Percentiles rank a stretch among this genome's conserved stretches.
Conservation (phyloP, 1,284 basidiomycete species). For the Sanguinoderma infundibulare region DNA sequence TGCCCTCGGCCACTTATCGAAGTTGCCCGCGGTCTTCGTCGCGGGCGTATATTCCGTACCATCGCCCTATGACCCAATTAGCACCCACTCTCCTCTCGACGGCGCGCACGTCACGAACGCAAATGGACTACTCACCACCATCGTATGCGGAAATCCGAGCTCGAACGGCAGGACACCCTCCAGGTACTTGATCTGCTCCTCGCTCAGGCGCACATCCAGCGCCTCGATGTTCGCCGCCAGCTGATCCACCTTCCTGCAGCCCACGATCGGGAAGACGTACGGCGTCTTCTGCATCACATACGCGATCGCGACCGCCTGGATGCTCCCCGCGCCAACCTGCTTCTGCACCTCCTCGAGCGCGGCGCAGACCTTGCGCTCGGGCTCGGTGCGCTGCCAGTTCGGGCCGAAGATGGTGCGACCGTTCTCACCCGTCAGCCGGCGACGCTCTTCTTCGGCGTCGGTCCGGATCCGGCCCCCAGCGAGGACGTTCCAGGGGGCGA, state of each 20-base stretch:
- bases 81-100: neutral
- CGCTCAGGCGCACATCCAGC: slow-evolving; percentile 45
- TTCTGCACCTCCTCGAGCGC: slow-evolving; percentile 52
- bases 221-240: slow-evolving; percentile 52
- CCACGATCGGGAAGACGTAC: slow-evolving; percentile 49
- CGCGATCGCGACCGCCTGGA: slow-evolving; percentile 47
- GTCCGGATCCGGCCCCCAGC: slow-evolving; percentile 51
- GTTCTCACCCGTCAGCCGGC: slow-evolving; percentile 48
- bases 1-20: slow-evolving; percentile 21
- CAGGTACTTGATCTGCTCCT: slow-evolving; percentile 48
- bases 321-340: slow-evolving; percentile 42
- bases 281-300: slow-evolving; percentile 53
- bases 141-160: slow-evolving; percentile 44
- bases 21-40: slow-evolving; percentile 11
- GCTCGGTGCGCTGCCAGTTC: slow-evolving; percentile 46
- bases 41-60: slow-evolving; percentile 12
- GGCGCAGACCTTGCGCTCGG: slow-evolving; percentile 44
- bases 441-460: slow-evolving; percentile 49
- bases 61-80: slow-evolving; percentile 14
- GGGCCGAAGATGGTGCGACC: slow-evolving; percentile 34
- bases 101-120: neutral
- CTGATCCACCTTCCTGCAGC: slow-evolving; percentile 56
- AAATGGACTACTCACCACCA: slow-evolving; percentile 40
- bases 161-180: slow-evolving; percentile 48
- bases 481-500: slow-evolving; percentile 57